Evolutionary conservation across 441 rosid genomes (phyloP).

Genomic region (Pelargonium fulgidum): DNA sequence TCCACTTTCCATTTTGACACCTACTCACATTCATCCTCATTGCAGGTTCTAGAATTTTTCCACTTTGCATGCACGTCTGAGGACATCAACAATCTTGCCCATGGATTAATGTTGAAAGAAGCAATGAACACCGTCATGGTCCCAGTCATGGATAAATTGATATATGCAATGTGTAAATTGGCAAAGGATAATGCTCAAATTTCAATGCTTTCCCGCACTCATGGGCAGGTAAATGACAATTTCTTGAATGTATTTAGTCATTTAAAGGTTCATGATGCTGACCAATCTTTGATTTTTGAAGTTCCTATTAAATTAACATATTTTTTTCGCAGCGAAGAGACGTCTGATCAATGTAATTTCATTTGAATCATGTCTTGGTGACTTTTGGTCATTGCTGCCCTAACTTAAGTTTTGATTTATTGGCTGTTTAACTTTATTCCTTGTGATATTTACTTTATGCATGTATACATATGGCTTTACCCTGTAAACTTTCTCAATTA

Average conservation of each 20-base stretch:
- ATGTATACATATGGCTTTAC: neutral
- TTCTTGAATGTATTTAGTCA: neutral
- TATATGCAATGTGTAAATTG: conserved; percentile 45
- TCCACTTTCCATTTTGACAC: neutral
- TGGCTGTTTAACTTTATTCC: neutral
- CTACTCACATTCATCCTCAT: neutral
- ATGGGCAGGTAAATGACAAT: conserved; percentile 68
- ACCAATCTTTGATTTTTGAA: neutral
- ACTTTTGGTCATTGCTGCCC: conserved; percentile 4
- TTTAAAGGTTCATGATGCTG: neutral
- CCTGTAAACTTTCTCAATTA: conserved; percentile 1
- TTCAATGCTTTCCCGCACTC: conserved; percentile 95
- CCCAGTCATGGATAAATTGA: conserved; percentile 71
- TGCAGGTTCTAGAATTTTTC: conserved; percentile 85
- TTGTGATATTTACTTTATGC: neutral
- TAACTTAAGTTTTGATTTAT: conserved; percentile 4
- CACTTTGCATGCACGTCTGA: conserved; percentile 97
- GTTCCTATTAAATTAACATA: neutral
- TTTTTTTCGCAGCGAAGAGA: neutral
- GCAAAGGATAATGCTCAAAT: conserved; percentile 60
- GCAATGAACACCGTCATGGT: conserved; percentile 50
- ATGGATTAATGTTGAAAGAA: conserved; percentile 83
- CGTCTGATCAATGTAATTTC: neutral
- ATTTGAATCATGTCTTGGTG: neutral
- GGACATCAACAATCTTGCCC: conserved; percentile 91